Evolutionary conservation across 306 rosid species (phyloP), one percentile per base, ranked within the genome.

Genomic region (Lupinus albus): DNA sequence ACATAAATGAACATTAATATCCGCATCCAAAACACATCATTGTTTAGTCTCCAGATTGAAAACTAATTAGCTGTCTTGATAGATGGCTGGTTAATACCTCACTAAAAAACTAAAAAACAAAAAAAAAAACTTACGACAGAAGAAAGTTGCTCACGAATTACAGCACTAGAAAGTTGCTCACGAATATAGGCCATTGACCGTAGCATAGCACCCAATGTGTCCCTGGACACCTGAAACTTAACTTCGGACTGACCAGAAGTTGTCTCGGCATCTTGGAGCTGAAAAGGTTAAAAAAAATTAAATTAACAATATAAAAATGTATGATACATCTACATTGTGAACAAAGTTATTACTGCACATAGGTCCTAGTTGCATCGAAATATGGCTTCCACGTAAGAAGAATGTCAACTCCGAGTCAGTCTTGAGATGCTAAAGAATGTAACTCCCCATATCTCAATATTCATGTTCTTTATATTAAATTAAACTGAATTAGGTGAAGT

Each of bases 131-230:
- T 89, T 86, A 92, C 95, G 60, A 78, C 57, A 71, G 64, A 70
- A 62, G 95, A 86, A 73, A 92, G 95, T 84, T 89, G 97, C 87
- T 93, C 91, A 0, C 97, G 98, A 57, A 87, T 93, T 33, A 33
- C 36, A 63, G 80, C 61, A 71, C 64, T 67, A 62, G 95, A 86
- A 73, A 92, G 95, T 84, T 92, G 98, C 87, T 93, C 94, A 0
- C 97, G 98, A 57, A 88, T 93, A 75, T 93, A 93, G 54, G 96
- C 85, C 97, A 93, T 93, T 77, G 97, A 93, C 79, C 97, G 88
- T 30, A 89, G 83, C 88, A 93, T 89, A 57, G 98, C 98, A 46
- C 89, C 91, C 71, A 93, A 80, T 50, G 98, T 91, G 58, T 93
- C 96, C 84, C 75, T 88, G 41, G 97, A 84, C 64, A 89, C 97